phyloP scores from a whole-genome alignment of 352 stramenopile genomes.

The Pythium dissimile region DNA sequence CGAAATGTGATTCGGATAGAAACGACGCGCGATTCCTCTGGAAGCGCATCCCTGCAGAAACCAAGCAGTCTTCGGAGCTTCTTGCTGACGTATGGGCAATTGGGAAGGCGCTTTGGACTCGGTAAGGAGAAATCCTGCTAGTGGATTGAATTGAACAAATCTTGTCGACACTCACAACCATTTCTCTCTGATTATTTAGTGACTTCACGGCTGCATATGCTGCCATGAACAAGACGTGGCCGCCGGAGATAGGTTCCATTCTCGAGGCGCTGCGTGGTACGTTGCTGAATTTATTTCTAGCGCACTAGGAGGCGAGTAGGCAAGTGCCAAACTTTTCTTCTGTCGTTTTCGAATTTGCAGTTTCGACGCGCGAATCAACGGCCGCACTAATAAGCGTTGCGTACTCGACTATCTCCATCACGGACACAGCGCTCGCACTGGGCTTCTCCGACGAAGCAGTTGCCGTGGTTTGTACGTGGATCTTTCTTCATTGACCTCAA shows the following conservation, averaged over 20 bases:
- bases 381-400: slow-evolving; percentile 54
- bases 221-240: slow-evolving; percentile 57
- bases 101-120: slow-evolving; percentile 61
- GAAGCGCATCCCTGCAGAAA: slow-evolving; percentile 50
- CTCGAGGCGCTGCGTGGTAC: slow-evolving; percentile 45
- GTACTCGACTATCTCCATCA: slow-evolving; percentile 58
- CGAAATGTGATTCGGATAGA: slow-evolving; percentile 10
- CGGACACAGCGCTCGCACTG: slow-evolving; percentile 39
- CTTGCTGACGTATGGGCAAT: slow-evolving; percentile 55
- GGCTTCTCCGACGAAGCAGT: slow-evolving; percentile 48
- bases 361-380: slow-evolving; percentile 43
- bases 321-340: not conserved
- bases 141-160: no score
- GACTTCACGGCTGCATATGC: slow-evolving; percentile 45
- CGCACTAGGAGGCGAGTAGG: no score
- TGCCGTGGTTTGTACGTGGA: slow-evolving; percentile 37
- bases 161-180: no score
- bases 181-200: slow-evolving; percentile 22
- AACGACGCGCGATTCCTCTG: slow-evolving; percentile 75
- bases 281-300: slow-evolving; percentile 3
- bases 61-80: slow-evolving; percentile 40
- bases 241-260: slow-evolving; percentile 31
- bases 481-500: not conserved
- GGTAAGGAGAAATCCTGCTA: slow-evolving; percentile 23
- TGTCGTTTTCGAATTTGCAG: slow-evolving; percentile 21